A percentile compares a stretch with the other conserved stretches of the same genome.
phyloP scores from a whole-genome alignment of 805 yeast species.

The Candida corydali region DNA sequence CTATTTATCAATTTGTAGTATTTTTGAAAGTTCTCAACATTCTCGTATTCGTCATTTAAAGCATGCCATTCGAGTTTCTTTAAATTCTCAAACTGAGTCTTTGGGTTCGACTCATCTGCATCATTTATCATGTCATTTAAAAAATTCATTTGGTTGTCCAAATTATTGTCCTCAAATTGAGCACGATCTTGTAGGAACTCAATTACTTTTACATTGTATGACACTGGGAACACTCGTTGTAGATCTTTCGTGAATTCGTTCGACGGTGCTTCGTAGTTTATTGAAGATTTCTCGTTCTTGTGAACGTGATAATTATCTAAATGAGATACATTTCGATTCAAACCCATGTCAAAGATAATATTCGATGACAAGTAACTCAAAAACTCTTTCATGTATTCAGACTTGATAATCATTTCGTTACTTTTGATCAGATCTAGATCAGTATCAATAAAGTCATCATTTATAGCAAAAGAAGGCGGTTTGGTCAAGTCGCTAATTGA shows the following conservation, averaged over 20 bases:
- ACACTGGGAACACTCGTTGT: slow-evolving; percentile 24
- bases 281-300: slow-evolving; percentile 8
- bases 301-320: slow-evolving; percentile 5
- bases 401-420: slow-evolving; percentile 27
- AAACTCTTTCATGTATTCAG: slow-evolving; percentile 27
- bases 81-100: slow-evolving; percentile 17
- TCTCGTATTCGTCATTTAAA: slow-evolving; percentile 14
- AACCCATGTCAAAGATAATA: slow-evolving; percentile 34
- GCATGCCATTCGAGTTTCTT: slow-evolving; percentile 34
- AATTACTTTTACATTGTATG: slow-evolving; percentile 27
- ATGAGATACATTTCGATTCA: slow-evolving; percentile 13
- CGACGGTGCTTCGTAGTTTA: slow-evolving; percentile 6
- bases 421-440: slow-evolving; percentile 26
- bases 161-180: slow-evolving; percentile 14
- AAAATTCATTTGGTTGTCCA: slow-evolving; percentile 30
- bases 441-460: slow-evolving; percentile 32
- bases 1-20: slow-evolving; percentile 18
- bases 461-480: slow-evolving; percentile 26
- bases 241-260: slow-evolving; percentile 19
- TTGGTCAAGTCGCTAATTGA: slow-evolving; percentile 10
- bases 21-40: slow-evolving; percentile 15
- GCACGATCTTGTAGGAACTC: slow-evolving; percentile 29
- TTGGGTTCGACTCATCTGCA: slow-evolving; percentile 26
- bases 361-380: slow-evolving; percentile 40
- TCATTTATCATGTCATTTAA: slow-evolving; percentile 35